Percentiles rank a stretch among this genome's conserved stretches.
Evolutionary conservation across 2,329 filamentous ascomycete species (phyloP).

Genomic region (Alternaria infectoria): DNA sequence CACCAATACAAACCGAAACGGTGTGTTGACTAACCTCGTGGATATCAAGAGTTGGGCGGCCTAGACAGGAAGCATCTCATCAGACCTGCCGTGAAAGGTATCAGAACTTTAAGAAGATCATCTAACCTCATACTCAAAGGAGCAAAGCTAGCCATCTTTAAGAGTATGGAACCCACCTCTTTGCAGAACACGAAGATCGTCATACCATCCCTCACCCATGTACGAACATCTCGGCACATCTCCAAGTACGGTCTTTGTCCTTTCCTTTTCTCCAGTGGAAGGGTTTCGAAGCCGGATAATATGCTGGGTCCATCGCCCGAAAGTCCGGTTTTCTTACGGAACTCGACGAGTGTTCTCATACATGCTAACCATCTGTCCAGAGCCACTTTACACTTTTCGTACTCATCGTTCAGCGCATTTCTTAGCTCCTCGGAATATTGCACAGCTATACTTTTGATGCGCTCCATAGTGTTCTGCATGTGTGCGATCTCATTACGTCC

Average conservation of each 20-base stretch:
- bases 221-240: background rate
- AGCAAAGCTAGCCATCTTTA: background rate
- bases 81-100: background rate
- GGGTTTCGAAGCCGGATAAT: background rate
- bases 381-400: background rate
- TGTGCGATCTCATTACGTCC: background rate
- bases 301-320: background rate
- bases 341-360: background rate
- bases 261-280: background rate
- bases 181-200: background rate
- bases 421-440: background rate
- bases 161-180: background rate
- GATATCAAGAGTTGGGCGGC: background rate
- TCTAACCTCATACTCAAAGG: background rate
- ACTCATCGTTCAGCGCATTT: background rate
- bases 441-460: background rate
- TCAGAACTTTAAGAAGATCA: background rate
- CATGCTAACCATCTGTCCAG: constrained; percentile 1
- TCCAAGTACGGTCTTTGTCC: background rate
- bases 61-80: background rate
- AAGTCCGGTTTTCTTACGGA: background rate
- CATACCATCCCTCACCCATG: background rate
- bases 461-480: background rate
- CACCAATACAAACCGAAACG: background rate
- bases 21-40: background rate